Percentiles rank a stretch among this genome's conserved stretches.
Conservation (phyloP, 1,139 yeast species). For the Williopsis jadinii region DNA sequence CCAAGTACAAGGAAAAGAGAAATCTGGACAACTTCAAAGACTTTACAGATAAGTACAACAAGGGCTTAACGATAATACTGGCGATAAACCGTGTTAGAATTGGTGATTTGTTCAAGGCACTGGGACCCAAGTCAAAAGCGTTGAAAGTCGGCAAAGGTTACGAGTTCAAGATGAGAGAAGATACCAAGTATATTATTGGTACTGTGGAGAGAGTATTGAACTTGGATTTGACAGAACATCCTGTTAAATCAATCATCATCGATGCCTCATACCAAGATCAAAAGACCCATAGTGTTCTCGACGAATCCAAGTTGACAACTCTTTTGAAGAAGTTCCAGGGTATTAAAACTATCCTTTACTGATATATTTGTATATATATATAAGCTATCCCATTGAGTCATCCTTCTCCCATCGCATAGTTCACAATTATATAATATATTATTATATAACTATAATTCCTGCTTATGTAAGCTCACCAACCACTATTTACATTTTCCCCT, state of each 20-base stretch:
- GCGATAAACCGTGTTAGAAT: conserved; percentile 19
- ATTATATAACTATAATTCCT: too few species aligned
- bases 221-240: conserved; percentile 13
- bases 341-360: conserved; percentile 20
- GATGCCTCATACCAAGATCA: conserved; percentile 22
- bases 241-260: conserved; percentile 19
- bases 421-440: too few species aligned
- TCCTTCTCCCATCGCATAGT: too few species aligned
- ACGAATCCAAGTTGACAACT: conserved; percentile 18
- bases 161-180: conserved; percentile 18
- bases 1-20: conserved; percentile 20
- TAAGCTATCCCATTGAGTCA: neutral
- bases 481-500: conserved; percentile 4
- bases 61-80: conserved; percentile 20
- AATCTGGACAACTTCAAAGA: conserved; percentile 20
- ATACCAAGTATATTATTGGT: conserved; percentile 21
- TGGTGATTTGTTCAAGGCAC: conserved; percentile 20
- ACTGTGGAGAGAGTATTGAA: conserved; percentile 19
- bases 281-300: conserved; percentile 20
- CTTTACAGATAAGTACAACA: conserved; percentile 22
- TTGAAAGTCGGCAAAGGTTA: conserved; percentile 23
- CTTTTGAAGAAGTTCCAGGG: conserved; percentile 18
- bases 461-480: neutral
- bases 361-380: neutral
- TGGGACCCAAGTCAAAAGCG: conserved; percentile 21